Evolutionary conservation across 2,329 filamentous ascomycete genomes (phyloP).

Genomic region (Talaromyces sp.): DNA sequence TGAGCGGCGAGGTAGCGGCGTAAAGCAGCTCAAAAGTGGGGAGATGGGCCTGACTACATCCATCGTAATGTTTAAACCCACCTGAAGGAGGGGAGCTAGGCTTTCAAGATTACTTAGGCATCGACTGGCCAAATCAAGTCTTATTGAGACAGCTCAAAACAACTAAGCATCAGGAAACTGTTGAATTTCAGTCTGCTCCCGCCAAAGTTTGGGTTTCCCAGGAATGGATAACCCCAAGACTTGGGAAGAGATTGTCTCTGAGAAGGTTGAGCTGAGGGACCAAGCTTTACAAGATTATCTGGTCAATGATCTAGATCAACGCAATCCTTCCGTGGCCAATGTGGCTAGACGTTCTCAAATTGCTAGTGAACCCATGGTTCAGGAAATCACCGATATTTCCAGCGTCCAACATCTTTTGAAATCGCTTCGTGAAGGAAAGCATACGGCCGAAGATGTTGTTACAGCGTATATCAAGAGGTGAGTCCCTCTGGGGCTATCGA

Average conservation of each 20-base stretch:
- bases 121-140: neutral
- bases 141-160: neutral
- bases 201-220: neutral
- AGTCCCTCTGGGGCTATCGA: neutral
- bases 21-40: neutral
- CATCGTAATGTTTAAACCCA: neutral
- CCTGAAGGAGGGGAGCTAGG: neutral
- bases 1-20: neutral
- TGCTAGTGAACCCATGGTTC: slow-evolving; percentile 22
- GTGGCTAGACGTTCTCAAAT: slow-evolving; percentile 27
- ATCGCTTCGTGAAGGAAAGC: slow-evolving; percentile 24
- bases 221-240: slow-evolving; percentile 1
- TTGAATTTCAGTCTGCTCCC: too few relatives aligned
- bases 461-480: slow-evolving; percentile 36
- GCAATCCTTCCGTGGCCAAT: slow-evolving; percentile 23
- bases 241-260: slow-evolving; percentile 31
- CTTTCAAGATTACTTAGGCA: neutral
- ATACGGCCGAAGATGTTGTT: slow-evolving; percentile 29
- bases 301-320: slow-evolving; percentile 26
- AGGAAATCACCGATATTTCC: slow-evolving; percentile 34
- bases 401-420: slow-evolving; percentile 24
- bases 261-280: slow-evolving; percentile 29
- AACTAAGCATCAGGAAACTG: neutral
- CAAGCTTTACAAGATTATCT: slow-evolving; percentile 29
- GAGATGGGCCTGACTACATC: neutral